Conservation (phyloP, 202 grass and related monocot species). For the Elaeis oleifera region DNA sequence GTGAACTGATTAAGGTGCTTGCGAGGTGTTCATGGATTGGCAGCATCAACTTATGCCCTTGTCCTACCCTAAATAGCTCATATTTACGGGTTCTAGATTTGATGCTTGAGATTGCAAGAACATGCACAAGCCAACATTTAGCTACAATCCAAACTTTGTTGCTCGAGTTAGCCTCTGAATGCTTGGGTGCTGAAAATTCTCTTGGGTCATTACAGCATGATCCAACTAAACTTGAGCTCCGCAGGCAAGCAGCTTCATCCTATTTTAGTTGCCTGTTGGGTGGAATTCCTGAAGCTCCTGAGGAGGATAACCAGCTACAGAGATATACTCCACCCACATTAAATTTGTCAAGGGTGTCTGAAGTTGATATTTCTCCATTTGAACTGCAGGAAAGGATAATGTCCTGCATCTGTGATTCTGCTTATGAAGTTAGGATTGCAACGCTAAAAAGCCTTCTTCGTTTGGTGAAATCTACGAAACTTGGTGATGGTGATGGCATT, state of each 20-base stretch:
- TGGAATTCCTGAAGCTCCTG: slow-evolving; percentile 32
- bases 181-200: slow-evolving; percentile 42
- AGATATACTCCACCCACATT: slow-evolving; percentile 36
- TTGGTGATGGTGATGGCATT: slow-evolving; percentile 31
- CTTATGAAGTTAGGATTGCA: slow-evolving; percentile 81
- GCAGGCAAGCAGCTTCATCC: slow-evolving; percentile 62
- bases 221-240: slow-evolving; percentile 71
- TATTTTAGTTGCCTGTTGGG: slow-evolving; percentile 77
- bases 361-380: slow-evolving; percentile 26
- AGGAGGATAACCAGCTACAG: slow-evolving; percentile 44
- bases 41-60: slow-evolving; percentile 44
- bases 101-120: slow-evolving; percentile 65
- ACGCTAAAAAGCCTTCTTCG: slow-evolving; percentile 71
- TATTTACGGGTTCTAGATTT: slow-evolving; percentile 67
- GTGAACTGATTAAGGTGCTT: slow-evolving; percentile 53
- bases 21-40: slow-evolving; percentile 76
- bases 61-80: slow-evolving; percentile 61
- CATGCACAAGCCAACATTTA: slow-evolving; percentile 35
- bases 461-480: slow-evolving; percentile 47
- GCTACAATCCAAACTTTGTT: slow-evolving; percentile 46
- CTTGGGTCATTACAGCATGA: slow-evolving; percentile 48
- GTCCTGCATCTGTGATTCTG: slow-evolving; percentile 64
- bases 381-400: slow-evolving; percentile 65
- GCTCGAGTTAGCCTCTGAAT: slow-evolving; percentile 45
- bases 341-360: slow-evolving; percentile 23